Evolutionary conservation across 805 yeast genomes (phyloP), one percentile per base, ranked within the genome.

Genomic region (Yamadazyma olivae): DNA sequence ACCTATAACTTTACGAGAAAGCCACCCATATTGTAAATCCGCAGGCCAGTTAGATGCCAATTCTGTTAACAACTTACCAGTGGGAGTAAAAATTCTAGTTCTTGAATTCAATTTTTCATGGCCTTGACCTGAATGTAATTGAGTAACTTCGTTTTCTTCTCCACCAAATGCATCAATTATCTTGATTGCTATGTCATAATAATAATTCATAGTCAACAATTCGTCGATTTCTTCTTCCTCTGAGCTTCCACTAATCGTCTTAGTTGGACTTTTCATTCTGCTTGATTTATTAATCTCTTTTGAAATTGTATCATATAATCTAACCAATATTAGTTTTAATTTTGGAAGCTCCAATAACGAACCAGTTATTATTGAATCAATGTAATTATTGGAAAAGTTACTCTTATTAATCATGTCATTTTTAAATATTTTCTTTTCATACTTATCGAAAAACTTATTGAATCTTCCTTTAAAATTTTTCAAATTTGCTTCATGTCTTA

Each of bases 401-500:
- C 55, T 53, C 25, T 54, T 46, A 44, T 67, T 67, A 27, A 65
- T 57, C 2, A 38, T 32, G 7, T 40, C 27, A 35, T 63, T 58
- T 3, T 46, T 56, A 36, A 68, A 56, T 5, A 64, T 49, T 21
- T 45, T 51, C n/a, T 44, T 38, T 2, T 48, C 48, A 37, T 64
- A 58, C 35, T 56, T 59, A n/a, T 39, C 33, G 39, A 50, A 40
- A 42, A 67, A 67, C 38, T 53, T 71, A 17, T 72, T 70, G 46
- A 77, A 67, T 35, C 72, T 71, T 7, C 78, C 64, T 13, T 71
- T 61, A 47, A 87, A 87, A 35, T 73, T 70, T 45, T 79, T 80
- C 8, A 93, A 75, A 14, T 95, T 96, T 6, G 96, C 96, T 58
- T 90, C 95, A 58, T 91, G 97, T 39, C 97, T 71, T 70, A 89